Evolutionary conservation across 441 rosid species (phyloP), one percentile per base, ranked within the genome.

Genomic region (Sinapis alba): DNA sequence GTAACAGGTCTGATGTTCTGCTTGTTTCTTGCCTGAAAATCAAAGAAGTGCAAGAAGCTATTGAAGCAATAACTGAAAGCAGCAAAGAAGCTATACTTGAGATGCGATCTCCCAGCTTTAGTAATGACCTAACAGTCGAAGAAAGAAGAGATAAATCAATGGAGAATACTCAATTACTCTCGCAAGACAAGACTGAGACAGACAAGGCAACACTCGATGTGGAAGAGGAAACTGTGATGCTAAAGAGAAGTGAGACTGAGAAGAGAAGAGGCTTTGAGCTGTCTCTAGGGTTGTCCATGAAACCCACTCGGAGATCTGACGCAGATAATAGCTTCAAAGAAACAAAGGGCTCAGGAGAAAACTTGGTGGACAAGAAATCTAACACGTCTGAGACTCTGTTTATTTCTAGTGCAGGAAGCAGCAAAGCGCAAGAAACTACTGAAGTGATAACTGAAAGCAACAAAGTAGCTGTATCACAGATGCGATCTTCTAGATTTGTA

Each of bases 241-340:
- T 83, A 13, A 89, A 84, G 72, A 85, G 80, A 81, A 87, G 84
- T n/a, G 86, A 86, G 53, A 84, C 94, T 4, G 83, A 85, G 24
- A 79, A 77, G 75, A 68, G 79, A 34, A 80, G 70, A 79, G 79
- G 80, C 60, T 75, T 88, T 18, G 77, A 77, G 9, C 1, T 15
- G 63, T 84, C 86, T 64, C 56, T 84, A 3, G 86, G 83, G 3
- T 76, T 73, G 36, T 30, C 65, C 24, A 83, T 79, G 75, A 82
- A 78, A 72, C 68, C 23, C 19, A 65, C 7, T 18, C 23, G 15
- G 16, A 70, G 66, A 7, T 59, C n/a, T 59, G 21, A 43, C 32
- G 63, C 74, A 83, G 66, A 85, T 70, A 32, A 75, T 23, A 54
- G 74, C 68, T 65, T 73, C 79, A 30, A 73, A 72, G 77, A 85